Conservation (phyloP, 805 yeast species). For the Ogataea minuta region DNA sequence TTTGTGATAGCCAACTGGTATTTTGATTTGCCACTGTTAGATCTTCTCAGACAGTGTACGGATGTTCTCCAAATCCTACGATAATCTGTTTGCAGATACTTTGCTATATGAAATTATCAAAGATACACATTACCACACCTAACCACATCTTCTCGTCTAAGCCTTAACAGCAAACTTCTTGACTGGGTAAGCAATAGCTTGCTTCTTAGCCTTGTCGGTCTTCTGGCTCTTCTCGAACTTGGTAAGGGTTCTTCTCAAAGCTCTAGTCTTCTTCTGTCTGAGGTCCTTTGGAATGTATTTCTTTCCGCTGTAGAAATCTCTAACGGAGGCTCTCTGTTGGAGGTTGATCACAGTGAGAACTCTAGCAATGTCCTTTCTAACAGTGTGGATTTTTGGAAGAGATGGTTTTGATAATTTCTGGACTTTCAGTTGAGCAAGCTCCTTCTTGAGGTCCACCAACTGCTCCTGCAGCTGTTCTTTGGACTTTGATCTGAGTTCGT, state of each 20-base stretch:
- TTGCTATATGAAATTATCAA: slow-evolving; percentile 15
- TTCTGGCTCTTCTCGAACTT: slow-evolving; percentile 75
- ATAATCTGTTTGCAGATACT: slow-evolving; percentile 10
- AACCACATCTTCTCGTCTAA: slow-evolving; percentile 42
- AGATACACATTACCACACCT: slow-evolving; percentile 16
- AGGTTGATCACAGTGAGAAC: slow-evolving; percentile 96
- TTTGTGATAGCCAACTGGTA: background rate
- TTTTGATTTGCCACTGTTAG: slow-evolving; percentile 17
- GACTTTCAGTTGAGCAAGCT: slow-evolving; percentile 92
- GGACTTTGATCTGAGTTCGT: slow-evolving; percentile 95
- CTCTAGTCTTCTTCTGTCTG: slow-evolving; percentile 99
- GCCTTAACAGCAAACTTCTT: slow-evolving; percentile 99
- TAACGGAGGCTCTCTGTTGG: slow-evolving; percentile 93
- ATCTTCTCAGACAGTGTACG: slow-evolving; percentile 2
- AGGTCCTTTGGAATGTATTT: slow-evolving; percentile 97
- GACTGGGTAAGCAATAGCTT: slow-evolving; percentile 94
- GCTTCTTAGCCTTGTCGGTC: slow-evolving; percentile 91
- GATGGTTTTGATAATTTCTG: slow-evolving; percentile 92
- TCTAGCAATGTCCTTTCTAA: slow-evolving; percentile 98
- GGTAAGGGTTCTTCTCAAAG: slow-evolving; percentile 96
- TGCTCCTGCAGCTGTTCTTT: slow-evolving; percentile 94
- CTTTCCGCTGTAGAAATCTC: slow-evolving; percentile 92
- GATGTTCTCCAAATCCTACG: slow-evolving; percentile 9
- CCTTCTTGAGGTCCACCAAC: slow-evolving; percentile 94
- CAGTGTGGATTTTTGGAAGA: slow-evolving; percentile 93